Evolutionary conservation across 2,329 filamentous ascomycete genomes (phyloP).

Genomic region (Aspergillus thermomutatus): DNA sequence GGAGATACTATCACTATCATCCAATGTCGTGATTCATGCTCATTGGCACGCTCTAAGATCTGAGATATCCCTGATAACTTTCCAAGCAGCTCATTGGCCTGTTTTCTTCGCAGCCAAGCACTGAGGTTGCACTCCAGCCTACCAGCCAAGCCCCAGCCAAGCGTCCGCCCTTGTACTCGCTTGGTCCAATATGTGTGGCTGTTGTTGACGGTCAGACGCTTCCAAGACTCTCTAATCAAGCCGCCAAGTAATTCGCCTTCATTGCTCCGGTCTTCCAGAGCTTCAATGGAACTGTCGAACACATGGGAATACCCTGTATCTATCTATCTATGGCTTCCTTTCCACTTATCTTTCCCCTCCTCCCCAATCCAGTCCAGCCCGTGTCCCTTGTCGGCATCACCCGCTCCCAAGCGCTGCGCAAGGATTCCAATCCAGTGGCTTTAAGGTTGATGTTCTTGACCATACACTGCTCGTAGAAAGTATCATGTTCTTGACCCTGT

Average conservation of each 20-base stretch:
- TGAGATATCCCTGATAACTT: background rate
- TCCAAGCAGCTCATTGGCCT: background rate
- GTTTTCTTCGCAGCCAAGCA: slow-evolving; percentile 13
- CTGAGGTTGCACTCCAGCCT: slow-evolving; percentile 21
- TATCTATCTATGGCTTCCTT: background rate
- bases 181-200: background rate
- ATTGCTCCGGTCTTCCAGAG: background rate
- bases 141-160: slow-evolving; percentile 21
- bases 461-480: background rate
- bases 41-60: background rate
- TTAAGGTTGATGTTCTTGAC: too few relatives aligned
- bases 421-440: background rate
- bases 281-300: background rate
- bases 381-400: background rate
- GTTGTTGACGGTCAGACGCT: background rate
- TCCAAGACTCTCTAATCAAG: slow-evolving; percentile 1
- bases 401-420: background rate
- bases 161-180: too few relatives aligned
- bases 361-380: too few relatives aligned
- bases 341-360: background rate
- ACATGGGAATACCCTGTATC: background rate
- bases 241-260: background rate
- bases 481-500: slow-evolving; percentile 1
- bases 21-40: background rate
- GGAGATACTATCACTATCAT: background rate